Percentiles rank a stretch among this genome's conserved stretches.
phyloP scores from a whole-genome alignment of 805 yeast species.

The Candida ficus region DNA sequence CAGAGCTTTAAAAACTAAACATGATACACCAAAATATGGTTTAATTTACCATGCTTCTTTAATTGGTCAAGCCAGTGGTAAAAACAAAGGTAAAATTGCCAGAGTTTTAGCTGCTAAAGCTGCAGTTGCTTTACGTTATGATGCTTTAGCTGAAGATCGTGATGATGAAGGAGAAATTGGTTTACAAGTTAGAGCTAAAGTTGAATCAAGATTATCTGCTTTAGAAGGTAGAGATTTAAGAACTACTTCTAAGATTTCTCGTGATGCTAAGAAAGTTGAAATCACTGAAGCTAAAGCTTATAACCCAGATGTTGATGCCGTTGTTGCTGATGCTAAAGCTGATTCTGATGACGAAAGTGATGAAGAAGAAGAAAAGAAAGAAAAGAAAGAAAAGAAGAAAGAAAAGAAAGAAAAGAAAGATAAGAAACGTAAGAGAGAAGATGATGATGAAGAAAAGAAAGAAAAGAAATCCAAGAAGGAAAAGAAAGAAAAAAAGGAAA shows the following conservation, averaged over 20 bases:
- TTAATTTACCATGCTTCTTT: slow-evolving; percentile 93
- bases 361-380: slow-evolving; percentile 32
- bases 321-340: slow-evolving; percentile 34
- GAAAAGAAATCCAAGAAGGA: slow-evolving; percentile 4
- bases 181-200: slow-evolving; percentile 83
- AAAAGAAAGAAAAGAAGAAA: slow-evolving; percentile 27
- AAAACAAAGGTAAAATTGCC: slow-evolving; percentile 98
- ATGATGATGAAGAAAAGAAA: slow-evolving; percentile 11
- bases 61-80: slow-evolving; percentile 97
- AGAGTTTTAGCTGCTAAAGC: slow-evolving; percentile 98
- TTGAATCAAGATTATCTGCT: slow-evolving; percentile 89
- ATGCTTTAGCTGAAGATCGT: slow-evolving; percentile 94
- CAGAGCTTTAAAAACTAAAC: slow-evolving; percentile 97
- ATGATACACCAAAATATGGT: slow-evolving; percentile 98
- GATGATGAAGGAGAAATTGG: slow-evolving; percentile 95
- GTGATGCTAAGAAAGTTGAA: slow-evolving; percentile 82
- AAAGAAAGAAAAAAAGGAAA: slow-evolving; percentile 4
- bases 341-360: slow-evolving; percentile 35
- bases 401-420: slow-evolving; percentile 33
- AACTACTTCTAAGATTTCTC: slow-evolving; percentile 77
- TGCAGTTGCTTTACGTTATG: slow-evolving; percentile 93
- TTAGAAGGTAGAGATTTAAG: slow-evolving; percentile 96
- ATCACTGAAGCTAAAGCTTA: slow-evolving; percentile 81
- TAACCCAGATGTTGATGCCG: slow-evolving; percentile 92
- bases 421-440: slow-evolving; percentile 22